phyloP scores from a whole-genome alignment of 495 filamentous ascomycete species.

The Lophium mytilinum region DNA sequence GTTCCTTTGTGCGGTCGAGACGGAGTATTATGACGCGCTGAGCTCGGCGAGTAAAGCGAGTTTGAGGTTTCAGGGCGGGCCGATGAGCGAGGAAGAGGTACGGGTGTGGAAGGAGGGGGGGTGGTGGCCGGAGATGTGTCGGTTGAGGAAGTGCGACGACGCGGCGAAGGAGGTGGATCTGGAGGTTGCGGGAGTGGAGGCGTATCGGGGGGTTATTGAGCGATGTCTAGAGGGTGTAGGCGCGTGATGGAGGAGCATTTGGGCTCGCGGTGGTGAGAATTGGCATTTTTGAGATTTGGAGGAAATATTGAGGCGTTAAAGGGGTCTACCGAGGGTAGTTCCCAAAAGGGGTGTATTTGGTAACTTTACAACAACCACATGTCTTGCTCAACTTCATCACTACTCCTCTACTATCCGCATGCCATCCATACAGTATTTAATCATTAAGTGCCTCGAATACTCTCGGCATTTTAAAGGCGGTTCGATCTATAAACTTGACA shows the following conservation, averaged over 20 bases:
- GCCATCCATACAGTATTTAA: no score
- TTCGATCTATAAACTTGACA: no score
- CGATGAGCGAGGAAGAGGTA: slow-evolving; percentile 34
- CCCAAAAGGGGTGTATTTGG: no score
- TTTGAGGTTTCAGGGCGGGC: slow-evolving; percentile 40
- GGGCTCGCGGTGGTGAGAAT: background rate
- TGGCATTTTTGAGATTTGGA: no score
- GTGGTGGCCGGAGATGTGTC: slow-evolving; percentile 36
- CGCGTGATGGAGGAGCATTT: background rate
- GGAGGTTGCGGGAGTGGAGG: slow-evolving; percentile 27
- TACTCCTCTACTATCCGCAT: no score
- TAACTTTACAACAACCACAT: no score
- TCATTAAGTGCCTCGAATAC: no score
- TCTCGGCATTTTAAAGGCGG: no score
- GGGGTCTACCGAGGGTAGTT: no score
- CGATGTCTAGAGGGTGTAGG: background rate
- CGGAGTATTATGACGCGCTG: slow-evolving; percentile 33
- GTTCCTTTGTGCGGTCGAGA: slow-evolving; percentile 38
- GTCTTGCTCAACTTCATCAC: no score
- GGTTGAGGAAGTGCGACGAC: slow-evolving; percentile 40
- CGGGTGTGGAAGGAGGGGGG: slow-evolving; percentile 24
- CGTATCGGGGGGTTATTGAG: slow-evolving; percentile 31
- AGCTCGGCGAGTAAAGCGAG: slow-evolving; percentile 37
- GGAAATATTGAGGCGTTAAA: no score
- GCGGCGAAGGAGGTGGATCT: slow-evolving; percentile 34